Base-by-base conservation (phyloP, 768 basidiomycete genomes). In the Leccinellum luteum region DNA sequence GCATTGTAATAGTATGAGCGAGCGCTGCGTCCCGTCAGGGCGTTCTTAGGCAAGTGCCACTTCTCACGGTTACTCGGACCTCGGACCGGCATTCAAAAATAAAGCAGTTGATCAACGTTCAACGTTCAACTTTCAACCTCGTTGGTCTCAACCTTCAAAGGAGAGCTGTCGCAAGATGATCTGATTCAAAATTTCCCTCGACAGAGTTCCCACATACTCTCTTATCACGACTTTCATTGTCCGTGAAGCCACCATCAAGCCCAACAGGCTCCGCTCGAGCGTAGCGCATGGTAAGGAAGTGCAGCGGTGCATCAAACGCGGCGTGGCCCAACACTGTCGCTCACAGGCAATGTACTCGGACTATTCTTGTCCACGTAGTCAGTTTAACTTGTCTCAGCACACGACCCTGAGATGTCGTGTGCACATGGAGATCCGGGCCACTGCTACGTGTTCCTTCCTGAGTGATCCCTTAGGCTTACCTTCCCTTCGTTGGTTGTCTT, bases 1-100 rank as follows among this genome's bases (percentile, higher is more conserved):
- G 55, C 68, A 69, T 48, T 48, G 38, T 14, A 38, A 25, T 25
- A 25, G 25, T 38, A 5, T 38, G 9, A n/a, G 38, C 38, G n/a
- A n/a, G 38, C 17, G n/a, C n/a, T n/a, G n/a, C n/a, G n/a, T 25
- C 25, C 4, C 25, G 25, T 25, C 25, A 25, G 8, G 15, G 35
- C 7, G 38, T 9, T n/a, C 15, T 41, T n/a, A n/a, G n/a, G 38
- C 38, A 43, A 19, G 41, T 43, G 41, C 19, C 27, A 25, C 19
- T 53, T 48, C 52, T 49, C 52, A 31, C 43, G 52, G 28, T 28
- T n/a, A 52, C 25, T n/a, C 34, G 27, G 38, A 44, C n/a, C 21
- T 44, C 43, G 43, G 43, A 44, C 19, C 19, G 19, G 43, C 43
- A 19, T 43, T 19, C 43, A 43, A 43, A 35, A 17, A 17, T 8